Base-by-base conservation (phyloP, 2,329 filamentous ascomycete genomes). In the Botrytis paeoniae region DNA sequence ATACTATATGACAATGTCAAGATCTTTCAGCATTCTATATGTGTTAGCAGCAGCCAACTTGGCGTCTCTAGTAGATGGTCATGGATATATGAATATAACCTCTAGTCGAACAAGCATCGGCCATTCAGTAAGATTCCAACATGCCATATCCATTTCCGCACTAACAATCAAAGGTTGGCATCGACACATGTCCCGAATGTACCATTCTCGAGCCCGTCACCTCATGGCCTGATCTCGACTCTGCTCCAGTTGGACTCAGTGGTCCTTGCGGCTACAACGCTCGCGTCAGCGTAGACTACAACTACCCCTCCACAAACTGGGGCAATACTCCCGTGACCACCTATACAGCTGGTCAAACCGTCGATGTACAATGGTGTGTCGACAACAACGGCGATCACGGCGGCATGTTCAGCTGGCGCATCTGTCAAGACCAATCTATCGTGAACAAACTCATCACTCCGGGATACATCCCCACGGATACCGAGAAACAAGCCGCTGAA, bases 311-410 rank as follows among this genome's bases (percentile, higher is more conserved):
- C 25, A 71, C 37, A 25, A 63, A 72, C 39, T 88, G 85, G 85
- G 86, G 86, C 35, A 63, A 71, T 12, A 81, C 78, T 16, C 79
- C 82, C 0, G 84, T 87, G 0, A 82, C 78, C 2, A 85, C 82
- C 1, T 88, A 87, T 78, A 78, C 79, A 0, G 79, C 84, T 0
- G 86, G 86, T 0, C 80, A 87, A 16, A 78, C 82, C 0, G 79
- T 87, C 37, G 84, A 86, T 37, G 86, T 88, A 0, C 81, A 86
- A 77, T 88, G 86, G 86, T 88, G 86, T 70, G 83, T 88, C 29
- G 86, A 88, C 76, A 80, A 87, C 79, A 88, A 88, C 75, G 86
- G 86, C 0, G 86, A 88, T 75, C 86, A 88, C 75, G 86, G 86
- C 39, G 86, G 86, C 78, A 88, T 88, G 86, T 88, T 87, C 79